Evolutionary conservation across 495 filamentous ascomycete species (phyloP).

Genomic region (Xylaria sp.): DNA sequence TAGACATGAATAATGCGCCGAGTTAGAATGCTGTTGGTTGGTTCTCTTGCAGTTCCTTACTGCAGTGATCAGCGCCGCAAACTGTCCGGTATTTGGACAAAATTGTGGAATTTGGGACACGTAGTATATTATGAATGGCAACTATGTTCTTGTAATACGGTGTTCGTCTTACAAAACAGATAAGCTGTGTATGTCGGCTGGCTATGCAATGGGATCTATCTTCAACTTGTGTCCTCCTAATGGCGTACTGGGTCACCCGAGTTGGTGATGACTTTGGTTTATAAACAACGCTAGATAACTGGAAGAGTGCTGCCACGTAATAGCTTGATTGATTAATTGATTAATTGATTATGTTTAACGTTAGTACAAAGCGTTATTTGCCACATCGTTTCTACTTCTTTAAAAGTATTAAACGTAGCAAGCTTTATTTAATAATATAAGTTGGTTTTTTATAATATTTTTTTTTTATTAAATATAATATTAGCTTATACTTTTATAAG

Average conservation of each 20-base stretch:
- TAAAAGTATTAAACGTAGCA: background rate
- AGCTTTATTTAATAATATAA: background rate
- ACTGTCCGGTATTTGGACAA: background rate
- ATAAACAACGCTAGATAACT: background rate
- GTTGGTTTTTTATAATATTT: background rate
- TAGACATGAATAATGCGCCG: background rate
- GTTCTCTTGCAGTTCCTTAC: background rate
- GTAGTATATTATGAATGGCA: background rate
- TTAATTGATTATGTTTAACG: background rate
- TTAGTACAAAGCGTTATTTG: background rate
- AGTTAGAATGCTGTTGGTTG: background rate
- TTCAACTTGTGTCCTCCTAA: background rate
- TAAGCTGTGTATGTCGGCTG: background rate
- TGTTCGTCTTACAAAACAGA: background rate
- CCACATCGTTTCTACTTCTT: background rate
- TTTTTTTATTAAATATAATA: background rate
- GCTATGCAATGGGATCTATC: background rate
- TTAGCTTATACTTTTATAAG: background rate
- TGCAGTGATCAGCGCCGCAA: background rate
- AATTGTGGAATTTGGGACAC: background rate
- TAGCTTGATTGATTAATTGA: background rate
- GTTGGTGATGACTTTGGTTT: background rate
- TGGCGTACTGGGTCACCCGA: background rate
- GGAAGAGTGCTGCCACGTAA: background rate
- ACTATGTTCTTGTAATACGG: background rate